Conservation (phyloP, 257 asterid genomes). For the Nyctanthes arbortristis region DNA sequence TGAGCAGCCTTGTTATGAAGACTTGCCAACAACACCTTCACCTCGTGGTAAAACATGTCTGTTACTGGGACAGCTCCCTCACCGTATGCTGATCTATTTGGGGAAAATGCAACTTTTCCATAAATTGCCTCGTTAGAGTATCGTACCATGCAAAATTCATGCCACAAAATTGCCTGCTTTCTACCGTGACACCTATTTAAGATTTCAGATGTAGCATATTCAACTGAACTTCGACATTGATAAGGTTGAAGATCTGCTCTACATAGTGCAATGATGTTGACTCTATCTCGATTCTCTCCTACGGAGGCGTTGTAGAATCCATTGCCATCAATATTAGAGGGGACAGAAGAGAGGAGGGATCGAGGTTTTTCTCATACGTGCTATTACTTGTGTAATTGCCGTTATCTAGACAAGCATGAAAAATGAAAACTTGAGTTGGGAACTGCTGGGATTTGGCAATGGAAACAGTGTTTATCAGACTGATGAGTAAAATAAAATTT, state of each 20-base stretch:
- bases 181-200: neutral
- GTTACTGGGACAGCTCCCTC: neutral
- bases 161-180: neutral
- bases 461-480: no score
- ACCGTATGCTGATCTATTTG: neutral
- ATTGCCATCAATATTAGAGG: neutral
- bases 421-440: no score
- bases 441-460: no score
- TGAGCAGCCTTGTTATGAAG: neutral
- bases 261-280: no score
- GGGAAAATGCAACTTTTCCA: neutral
- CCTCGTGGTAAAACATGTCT: neutral
- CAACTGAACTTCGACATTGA: neutral
- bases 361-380: neutral
- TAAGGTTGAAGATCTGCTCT: no score
- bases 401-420: no score
- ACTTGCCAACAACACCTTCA: neutral
- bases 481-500: no score
- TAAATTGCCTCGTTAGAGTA: neutral
- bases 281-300: no score
- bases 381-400: neutral
- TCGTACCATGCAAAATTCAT: neutral
- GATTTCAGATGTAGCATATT: neutral
- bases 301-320: constrained; percentile 13
- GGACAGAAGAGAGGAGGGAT: neutral